Evolutionary conservation across 1,284 basidiomycete genomes (phyloP).

Genomic region (Meripilus lineatus): DNA sequence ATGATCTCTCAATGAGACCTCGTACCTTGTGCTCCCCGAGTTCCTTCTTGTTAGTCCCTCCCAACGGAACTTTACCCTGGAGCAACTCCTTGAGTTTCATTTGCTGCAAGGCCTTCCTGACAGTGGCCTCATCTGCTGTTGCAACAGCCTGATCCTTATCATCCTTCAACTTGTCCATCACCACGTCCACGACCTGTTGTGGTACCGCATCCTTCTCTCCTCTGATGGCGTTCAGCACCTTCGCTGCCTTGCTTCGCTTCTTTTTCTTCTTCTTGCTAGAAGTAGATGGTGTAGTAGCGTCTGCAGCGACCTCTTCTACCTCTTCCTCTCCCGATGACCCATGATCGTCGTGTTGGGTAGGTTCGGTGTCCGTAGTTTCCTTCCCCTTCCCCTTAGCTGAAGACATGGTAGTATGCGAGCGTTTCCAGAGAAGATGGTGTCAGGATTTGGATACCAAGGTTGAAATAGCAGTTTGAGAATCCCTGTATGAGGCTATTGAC

Average conservation of each 20-base stretch:
- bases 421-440: too few relatives aligned
- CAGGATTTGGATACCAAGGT: too few relatives aligned
- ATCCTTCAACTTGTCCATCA: conserved; percentile 54
- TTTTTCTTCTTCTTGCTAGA: conserved; percentile 71
- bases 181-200: conserved; percentile 53
- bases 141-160: conserved; percentile 46
- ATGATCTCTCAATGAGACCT: conserved; percentile 5
- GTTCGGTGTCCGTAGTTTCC: too few relatives aligned
- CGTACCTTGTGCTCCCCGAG: conserved; percentile 83
- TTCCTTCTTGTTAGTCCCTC: conserved; percentile 72
- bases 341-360: too few relatives aligned
- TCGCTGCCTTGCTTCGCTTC: conserved; percentile 65
- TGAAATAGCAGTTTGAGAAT: too few relatives aligned
- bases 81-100: conserved; percentile 71
- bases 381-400: too few relatives aligned
- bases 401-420: too few relatives aligned
- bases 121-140: conserved; percentile 51
- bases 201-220: conserved; percentile 49
- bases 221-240: conserved; percentile 44
- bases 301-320: too few relatives aligned
- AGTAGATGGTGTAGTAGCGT: conserved; percentile 22
- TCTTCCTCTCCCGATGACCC: too few relatives aligned
- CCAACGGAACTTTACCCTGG: conserved; percentile 64
- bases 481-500: too few relatives aligned
- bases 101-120: conserved; percentile 58